phyloP scores from a whole-genome alignment of 208 protist species.

The Trypanosoma grayi region DNA sequence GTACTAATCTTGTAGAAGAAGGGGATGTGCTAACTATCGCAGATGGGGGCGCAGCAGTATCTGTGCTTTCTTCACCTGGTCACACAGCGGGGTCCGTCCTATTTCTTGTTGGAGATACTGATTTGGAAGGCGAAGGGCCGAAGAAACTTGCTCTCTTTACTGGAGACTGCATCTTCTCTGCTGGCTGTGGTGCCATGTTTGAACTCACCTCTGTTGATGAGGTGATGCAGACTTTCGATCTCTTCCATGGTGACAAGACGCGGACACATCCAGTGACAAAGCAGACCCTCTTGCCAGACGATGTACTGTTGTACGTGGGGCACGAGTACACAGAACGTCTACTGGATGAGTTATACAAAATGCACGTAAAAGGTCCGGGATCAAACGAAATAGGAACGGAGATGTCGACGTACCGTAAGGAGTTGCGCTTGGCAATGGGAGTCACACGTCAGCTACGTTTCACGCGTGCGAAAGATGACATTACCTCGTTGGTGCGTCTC shows the following conservation, averaged over 20 bases:
- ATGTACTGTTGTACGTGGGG: slow-evolving; percentile 73
- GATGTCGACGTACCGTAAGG: slow-evolving; percentile 22
- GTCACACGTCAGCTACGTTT: slow-evolving; percentile 39
- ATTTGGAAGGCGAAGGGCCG: slow-evolving; percentile 12
- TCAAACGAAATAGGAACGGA: background rate
- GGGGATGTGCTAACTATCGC: slow-evolving; percentile 51
- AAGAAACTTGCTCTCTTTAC: slow-evolving; percentile 83
- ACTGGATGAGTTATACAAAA: slow-evolving; percentile 38
- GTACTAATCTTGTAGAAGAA: slow-evolving; percentile 49
- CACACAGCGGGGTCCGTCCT: slow-evolving; percentile 84
- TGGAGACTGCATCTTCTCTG: slow-evolving; percentile 93
- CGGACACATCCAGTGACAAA: slow-evolving; percentile 65
- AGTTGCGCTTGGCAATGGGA: slow-evolving; percentile 21
- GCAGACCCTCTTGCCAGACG: slow-evolving; percentile 38
- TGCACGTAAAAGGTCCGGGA: background rate
- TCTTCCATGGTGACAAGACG: slow-evolving; percentile 43
- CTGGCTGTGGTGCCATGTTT: slow-evolving; percentile 90
- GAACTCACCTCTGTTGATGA: slow-evolving; percentile 63
- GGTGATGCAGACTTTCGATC: slow-evolving; percentile 37
- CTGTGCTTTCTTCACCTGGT: slow-evolving; percentile 63
- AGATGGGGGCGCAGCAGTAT: slow-evolving; percentile 39
- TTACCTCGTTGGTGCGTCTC: background rate
- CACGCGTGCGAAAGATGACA: slow-evolving; percentile 16
- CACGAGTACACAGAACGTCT: slow-evolving; percentile 79
- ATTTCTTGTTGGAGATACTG: slow-evolving; percentile 53